Percentiles rank a stretch among this genome's conserved stretches.
phyloP scores from a whole-genome alignment of 2,329 filamentous ascomycete genomes.

The Trichoderma semiorbis region DNA sequence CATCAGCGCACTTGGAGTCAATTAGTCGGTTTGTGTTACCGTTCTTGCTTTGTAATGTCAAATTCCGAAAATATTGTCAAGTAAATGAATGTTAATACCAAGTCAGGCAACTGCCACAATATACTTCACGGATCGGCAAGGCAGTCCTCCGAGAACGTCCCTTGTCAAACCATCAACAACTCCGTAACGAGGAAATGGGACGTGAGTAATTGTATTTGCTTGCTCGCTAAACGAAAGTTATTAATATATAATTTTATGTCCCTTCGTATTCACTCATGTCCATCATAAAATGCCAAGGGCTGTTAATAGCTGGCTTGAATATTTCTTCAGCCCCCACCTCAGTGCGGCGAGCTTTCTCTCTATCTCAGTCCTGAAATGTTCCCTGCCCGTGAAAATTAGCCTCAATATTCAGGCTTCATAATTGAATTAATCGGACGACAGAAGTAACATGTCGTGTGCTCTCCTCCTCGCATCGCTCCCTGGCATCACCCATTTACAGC shows the following conservation, averaged over 20 bases:
- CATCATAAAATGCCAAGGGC: not conserved
- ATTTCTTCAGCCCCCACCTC: not conserved
- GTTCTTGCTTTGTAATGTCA: not conserved
- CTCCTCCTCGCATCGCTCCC: not conserved
- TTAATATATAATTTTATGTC: not conserved
- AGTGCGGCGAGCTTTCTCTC: not conserved
- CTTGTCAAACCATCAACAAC: not conserved
- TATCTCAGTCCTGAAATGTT: not conserved
- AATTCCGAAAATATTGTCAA: not conserved
- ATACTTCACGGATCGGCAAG: not conserved
- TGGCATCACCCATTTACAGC: conserved; percentile 22
- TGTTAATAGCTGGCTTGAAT: not conserved
- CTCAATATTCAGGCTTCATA: not conserved
- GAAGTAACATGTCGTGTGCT: not conserved
- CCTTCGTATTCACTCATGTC: not conserved
- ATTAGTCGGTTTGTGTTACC: not conserved
- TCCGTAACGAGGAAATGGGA: not conserved
- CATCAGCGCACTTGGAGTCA: not conserved
- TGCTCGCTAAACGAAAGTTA: not conserved
- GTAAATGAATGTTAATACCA: too few relatives aligned
- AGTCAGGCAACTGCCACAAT: too few relatives aligned
- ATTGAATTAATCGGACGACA: not conserved
- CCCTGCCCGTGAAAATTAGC: not conserved
- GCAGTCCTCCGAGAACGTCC: not conserved
- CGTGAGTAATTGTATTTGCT: not conserved